Evolutionary conservation across 306 rosid species (phyloP).

Genomic region (Prunus mume): DNA sequence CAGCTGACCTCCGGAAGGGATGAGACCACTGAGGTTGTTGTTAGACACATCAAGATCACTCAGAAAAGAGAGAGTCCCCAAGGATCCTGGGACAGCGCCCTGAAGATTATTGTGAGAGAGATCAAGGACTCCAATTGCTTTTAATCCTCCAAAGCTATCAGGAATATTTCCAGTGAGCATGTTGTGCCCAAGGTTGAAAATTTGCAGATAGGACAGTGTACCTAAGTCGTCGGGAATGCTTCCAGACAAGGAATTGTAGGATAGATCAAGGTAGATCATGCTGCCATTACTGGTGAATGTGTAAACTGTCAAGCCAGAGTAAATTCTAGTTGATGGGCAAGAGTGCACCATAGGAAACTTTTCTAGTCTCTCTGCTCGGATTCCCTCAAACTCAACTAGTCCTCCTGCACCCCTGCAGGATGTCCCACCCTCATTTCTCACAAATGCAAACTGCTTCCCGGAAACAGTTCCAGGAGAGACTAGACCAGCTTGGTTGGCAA

Average conservation of each 20-base stretch:
- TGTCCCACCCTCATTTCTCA: conserved; percentile 78
- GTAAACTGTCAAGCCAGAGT: conserved; percentile 61
- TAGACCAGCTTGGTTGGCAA: conserved; percentile 60
- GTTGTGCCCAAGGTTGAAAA: conserved; percentile 74
- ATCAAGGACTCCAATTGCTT: conserved; percentile 61
- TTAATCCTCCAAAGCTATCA: conserved; percentile 57
- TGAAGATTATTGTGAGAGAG: conserved; percentile 63
- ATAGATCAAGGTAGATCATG: conserved; percentile 68
- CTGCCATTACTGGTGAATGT: conserved; percentile 54
- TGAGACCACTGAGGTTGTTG: conserved; percentile 55
- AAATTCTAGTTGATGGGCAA: conserved; percentile 62
- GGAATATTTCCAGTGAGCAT: conserved; percentile 56
- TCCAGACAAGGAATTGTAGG: conserved; percentile 65
- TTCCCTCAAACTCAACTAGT: conserved; percentile 61
- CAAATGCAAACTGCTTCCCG: conserved; percentile 73
- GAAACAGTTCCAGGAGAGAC: conserved; percentile 59
- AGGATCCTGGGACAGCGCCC: conserved; percentile 58
- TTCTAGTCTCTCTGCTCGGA: conserved; percentile 51
- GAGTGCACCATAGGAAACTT: conserved; percentile 61
- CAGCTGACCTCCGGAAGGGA: conserved; percentile 78
- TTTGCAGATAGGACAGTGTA: conserved; percentile 49
- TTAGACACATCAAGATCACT: conserved; percentile 79
- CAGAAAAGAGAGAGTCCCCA: conserved; percentile 62
- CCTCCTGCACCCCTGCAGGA: conserved; percentile 84
- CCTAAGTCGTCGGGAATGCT: conserved; percentile 53